phyloP scores from a whole-genome alignment of 78 protist genomes.

The Protostelium mycophagum region DNA sequence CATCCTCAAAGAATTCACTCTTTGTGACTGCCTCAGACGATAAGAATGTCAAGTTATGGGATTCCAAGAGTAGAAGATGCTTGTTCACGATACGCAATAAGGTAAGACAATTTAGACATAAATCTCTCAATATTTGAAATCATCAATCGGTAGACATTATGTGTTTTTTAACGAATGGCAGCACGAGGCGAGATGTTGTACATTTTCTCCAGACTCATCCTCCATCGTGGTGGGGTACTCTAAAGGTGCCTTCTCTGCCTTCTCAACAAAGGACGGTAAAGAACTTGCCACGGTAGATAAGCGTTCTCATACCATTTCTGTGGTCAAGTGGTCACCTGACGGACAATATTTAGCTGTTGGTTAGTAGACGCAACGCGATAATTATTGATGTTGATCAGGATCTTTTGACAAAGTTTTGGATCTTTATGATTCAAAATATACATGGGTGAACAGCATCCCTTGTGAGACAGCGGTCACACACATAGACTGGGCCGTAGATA shows the following conservation, averaged over 20 bases:
- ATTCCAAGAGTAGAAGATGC: not conserved
- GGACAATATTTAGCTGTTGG: constrained; percentile 36
- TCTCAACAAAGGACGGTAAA: not conserved
- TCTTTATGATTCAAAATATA: constrained; percentile 6
- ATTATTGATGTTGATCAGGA: not conserved
- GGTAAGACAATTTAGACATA: not conserved
- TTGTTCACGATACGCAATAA: not conserved
- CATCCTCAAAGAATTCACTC: not conserved
- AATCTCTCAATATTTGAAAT: not conserved
- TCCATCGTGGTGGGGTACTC: not conserved
- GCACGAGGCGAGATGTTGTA: not conserved
- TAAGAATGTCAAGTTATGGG: constrained; percentile 19
- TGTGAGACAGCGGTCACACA: constrained; percentile 9
- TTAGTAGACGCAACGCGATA: not conserved
- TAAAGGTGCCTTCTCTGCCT: not conserved
- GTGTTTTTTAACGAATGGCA: too few species aligned
- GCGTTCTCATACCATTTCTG: constrained; percentile 11
- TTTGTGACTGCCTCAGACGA: constrained; percentile 32
- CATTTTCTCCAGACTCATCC: not conserved
- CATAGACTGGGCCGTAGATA: constrained; percentile 17
- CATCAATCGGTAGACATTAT: too few species aligned
- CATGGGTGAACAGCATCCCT: not conserved
- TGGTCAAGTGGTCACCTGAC: constrained; percentile 13
- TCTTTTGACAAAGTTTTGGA: constrained; percentile 29
- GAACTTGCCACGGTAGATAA: not conserved